Evolutionary conservation across 495 filamentous ascomycete genomes (phyloP).

Genomic region (Penicillium atrosanguineum): DNA sequence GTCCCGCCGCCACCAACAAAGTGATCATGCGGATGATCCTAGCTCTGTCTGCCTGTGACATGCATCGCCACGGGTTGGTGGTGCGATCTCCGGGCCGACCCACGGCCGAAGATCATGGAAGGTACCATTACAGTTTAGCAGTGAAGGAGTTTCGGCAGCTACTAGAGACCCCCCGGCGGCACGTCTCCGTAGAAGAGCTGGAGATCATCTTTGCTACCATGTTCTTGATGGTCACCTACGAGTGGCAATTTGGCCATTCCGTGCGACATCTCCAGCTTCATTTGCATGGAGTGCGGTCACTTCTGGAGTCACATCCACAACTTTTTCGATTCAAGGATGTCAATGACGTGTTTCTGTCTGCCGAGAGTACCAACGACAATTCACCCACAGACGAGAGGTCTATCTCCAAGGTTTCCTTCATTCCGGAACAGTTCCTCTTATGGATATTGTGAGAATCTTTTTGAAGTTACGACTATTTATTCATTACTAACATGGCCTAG

Average conservation of each 20-base stretch:
- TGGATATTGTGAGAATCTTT: conserved; percentile 36
- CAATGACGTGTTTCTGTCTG: conserved; percentile 31
- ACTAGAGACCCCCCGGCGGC: conserved; percentile 30
- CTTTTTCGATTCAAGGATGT: conserved; percentile 37
- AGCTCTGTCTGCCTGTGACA: conserved; percentile 40
- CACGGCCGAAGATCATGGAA: conserved; percentile 36
- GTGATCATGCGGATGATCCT: conserved; percentile 47
- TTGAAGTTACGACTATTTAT: not conserved
- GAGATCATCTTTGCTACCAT: conserved; percentile 43
- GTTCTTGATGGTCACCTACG: conserved; percentile 43
- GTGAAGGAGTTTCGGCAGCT: conserved; percentile 44
- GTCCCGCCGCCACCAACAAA: conserved; percentile 36
- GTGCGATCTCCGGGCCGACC: conserved; percentile 30
- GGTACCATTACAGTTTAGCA: conserved; percentile 42
- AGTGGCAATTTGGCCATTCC: conserved; percentile 44
- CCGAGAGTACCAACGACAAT: conserved; percentile 9
- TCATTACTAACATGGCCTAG: conserved; percentile 17
- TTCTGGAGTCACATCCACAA: conserved; percentile 38
- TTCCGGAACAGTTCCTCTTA: conserved; percentile 38
- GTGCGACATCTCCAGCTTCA: conserved; percentile 43
- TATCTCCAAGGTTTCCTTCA: conserved; percentile 33
- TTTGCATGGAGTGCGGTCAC: conserved; percentile 39
- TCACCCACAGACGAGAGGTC: conserved; percentile 10
- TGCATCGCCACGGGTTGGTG: conserved; percentile 37
- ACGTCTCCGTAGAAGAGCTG: conserved; percentile 29